Conservation (phyloP, 2,329 filamentous ascomycete species). For the Pseudogymnoascus sp. region DNA sequence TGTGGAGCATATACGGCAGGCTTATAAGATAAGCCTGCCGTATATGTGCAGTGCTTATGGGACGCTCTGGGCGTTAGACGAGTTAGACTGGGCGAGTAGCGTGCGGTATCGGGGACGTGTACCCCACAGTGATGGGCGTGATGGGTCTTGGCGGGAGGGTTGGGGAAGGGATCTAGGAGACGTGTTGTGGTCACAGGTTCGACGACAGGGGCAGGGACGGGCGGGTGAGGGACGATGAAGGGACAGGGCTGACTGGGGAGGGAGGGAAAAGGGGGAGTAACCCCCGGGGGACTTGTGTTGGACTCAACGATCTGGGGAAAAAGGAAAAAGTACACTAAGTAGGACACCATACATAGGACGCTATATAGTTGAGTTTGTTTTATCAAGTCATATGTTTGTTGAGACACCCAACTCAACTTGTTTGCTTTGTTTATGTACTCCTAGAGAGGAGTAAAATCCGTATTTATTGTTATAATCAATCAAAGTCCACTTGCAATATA, state of each 20-base stretch:
- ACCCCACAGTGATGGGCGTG: not conserved
- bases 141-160: not conserved
- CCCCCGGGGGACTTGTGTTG: not conserved
- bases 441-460: not conserved
- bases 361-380: not conserved
- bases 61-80: not conserved
- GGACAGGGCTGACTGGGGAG: not conserved
- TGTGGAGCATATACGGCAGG: not conserved
- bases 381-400: too few species aligned
- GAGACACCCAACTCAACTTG: not conserved
- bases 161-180: not conserved
- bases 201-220: not conserved
- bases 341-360: not conserved
- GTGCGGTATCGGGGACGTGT: not conserved
- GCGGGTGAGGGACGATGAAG: not conserved
- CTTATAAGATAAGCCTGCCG: not conserved
- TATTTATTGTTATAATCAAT: not conserved
- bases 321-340: not conserved
- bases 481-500: constrained; percentile 1
- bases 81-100: not conserved
- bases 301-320: not conserved
- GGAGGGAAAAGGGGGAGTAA: not conserved
- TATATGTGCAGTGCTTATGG: not conserved
- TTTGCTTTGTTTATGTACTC: not conserved
- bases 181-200: not conserved